Conservation (phyloP, 495 filamentous ascomycete genomes). For the Parmelia sp. region DNA sequence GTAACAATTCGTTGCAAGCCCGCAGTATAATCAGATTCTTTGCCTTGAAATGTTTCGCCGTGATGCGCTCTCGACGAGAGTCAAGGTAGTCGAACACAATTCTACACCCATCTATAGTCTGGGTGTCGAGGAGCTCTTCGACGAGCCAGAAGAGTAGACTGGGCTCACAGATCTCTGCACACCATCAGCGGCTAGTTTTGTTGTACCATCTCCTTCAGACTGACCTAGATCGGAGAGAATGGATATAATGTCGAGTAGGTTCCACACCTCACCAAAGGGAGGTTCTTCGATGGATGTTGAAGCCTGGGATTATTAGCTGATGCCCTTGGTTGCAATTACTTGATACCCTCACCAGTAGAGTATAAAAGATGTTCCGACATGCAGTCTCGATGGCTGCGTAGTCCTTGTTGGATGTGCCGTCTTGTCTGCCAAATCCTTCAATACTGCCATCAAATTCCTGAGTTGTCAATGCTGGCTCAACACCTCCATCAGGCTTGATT, state of each 20-base stretch:
- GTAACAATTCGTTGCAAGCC: constrained; percentile 89
- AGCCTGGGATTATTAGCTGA: constrained; percentile 43
- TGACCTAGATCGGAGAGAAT: constrained; percentile 74
- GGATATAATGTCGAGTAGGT: constrained; percentile 82
- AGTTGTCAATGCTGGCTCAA: constrained; percentile 74
- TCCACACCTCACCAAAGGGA: constrained; percentile 77
- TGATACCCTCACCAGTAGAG: constrained; percentile 54
- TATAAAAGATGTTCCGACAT: constrained; percentile 69
- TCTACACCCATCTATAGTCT: constrained; percentile 84
- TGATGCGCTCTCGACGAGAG: constrained; percentile 80
- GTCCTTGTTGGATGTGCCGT: constrained; percentile 17
- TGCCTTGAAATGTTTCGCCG: constrained; percentile 74
- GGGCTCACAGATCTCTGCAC: constrained; percentile 69
- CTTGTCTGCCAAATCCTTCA: constrained; percentile 25
- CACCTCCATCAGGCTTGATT: constrained; percentile 56
- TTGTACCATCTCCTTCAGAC: constrained; percentile 22
- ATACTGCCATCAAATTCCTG: constrained; percentile 31
- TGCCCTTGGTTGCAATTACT: background rate
- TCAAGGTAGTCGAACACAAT: constrained; percentile 91
- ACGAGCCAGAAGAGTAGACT: constrained; percentile 82
- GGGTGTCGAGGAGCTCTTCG: constrained; percentile 92
- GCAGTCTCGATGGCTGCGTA: constrained; percentile 71
- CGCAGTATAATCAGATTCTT: constrained; percentile 84
- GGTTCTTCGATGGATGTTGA: constrained; percentile 65
- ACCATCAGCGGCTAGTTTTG: constrained; percentile 27